A percentile compares a stretch with the other conserved stretches of the same genome.
Evolutionary conservation across 345 rosid species (phyloP).

Genomic region (Salix exigua): DNA sequence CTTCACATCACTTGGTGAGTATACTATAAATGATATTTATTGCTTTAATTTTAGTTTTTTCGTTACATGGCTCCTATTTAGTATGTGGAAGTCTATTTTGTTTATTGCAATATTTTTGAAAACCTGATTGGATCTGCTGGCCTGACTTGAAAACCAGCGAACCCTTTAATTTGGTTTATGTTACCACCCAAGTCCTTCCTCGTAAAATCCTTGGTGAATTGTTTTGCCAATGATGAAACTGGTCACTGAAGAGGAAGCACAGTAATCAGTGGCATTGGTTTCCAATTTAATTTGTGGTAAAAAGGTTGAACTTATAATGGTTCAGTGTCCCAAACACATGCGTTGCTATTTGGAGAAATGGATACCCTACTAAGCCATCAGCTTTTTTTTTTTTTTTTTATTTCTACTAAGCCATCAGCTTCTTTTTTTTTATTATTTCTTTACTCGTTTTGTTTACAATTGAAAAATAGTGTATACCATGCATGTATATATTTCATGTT

Average conservation of each 20-base stretch:
- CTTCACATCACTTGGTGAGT: conserved; percentile 95
- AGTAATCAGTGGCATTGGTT: neutral
- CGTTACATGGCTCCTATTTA: neutral
- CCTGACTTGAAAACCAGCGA: neutral
- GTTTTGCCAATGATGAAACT: neutral
- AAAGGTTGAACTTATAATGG: neutral
- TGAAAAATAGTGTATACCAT: neutral
- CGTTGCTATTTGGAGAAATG: neutral
- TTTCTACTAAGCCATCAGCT: neutral
- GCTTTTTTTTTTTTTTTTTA: neutral
- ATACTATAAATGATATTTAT: neutral
- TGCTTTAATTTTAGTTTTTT: neutral
- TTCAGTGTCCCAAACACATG: neutral
- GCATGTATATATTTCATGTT: neutral
- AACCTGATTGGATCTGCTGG: neutral
- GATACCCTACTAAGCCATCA: neutral
- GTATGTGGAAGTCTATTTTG: neutral
- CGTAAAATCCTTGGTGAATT: neutral
- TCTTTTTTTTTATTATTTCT: neutral
- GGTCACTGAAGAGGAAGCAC: neutral
- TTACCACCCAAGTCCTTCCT: neutral
- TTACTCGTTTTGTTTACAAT: neutral
- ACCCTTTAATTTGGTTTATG: neutral
- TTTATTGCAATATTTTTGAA: neutral
- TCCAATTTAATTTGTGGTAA: neutral